These are phyloP conservation scores for Cadophora sp. DNA, from an alignment of 2,329 filamentous ascomycete species.

Conservation along the genomic window DNA sequence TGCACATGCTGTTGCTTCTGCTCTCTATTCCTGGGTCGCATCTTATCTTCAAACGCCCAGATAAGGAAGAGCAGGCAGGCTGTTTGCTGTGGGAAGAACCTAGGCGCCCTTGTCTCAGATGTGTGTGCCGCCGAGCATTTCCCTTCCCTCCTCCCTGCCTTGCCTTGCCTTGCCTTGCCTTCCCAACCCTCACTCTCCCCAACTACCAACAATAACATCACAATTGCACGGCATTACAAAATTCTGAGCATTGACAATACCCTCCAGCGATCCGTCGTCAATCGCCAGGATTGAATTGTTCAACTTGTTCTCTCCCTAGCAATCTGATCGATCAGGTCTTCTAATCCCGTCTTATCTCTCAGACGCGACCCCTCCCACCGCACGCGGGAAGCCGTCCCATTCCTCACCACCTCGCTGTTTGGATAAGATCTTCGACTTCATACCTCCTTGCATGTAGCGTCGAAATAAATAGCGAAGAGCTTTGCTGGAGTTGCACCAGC, in stretches of 20 bases:
- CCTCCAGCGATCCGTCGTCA: not conserved
- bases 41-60: slow-evolving; percentile 14
- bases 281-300: not conserved
- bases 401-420: slow-evolving; percentile 16
- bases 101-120: slow-evolving; percentile 13
- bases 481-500: slow-evolving; percentile 16
- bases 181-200: not conserved
- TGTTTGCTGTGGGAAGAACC: not conserved
- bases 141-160: not conserved
- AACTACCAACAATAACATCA: not conserved
- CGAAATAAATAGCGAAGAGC: slow-evolving; percentile 24
- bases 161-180: too few relatives aligned
- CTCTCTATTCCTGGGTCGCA: slow-evolving; percentile 8
- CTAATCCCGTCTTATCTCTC: slow-evolving; percentile 19
- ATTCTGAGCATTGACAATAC: not conserved
- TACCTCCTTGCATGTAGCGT: slow-evolving; percentile 27
- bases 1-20: not conserved
- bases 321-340: not conserved
- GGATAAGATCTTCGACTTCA: slow-evolving; percentile 17
- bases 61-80: slow-evolving; percentile 3
- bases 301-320: not conserved
- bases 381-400: slow-evolving; percentile 13
- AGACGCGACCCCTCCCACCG: not conserved
- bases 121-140: slow-evolving; percentile 12
- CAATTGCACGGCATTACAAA: too few relatives aligned